Evolutionary conservation across 768 basidiomycete species (phyloP), one percentile per base, ranked within the genome.

Genomic region (Suillus americanus): DNA sequence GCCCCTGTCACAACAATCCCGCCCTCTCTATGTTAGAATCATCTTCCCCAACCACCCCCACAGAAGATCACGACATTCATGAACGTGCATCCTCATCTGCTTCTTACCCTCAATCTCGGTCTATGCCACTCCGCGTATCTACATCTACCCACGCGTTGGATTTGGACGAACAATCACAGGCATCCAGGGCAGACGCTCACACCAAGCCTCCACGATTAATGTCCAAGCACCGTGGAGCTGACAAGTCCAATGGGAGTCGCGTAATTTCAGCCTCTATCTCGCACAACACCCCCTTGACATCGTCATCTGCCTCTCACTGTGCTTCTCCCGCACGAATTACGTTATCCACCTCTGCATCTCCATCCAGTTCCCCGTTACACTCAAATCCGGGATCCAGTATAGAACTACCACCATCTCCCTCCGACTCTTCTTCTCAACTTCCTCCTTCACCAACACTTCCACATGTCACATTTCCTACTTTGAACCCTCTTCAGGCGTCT

Each of bases 381-480:
- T 9, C 16, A 8, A 37, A 43, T 61, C 1, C 7, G 16, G 60
- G 45, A 33, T 56, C 16, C 9, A 35, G 3, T 51, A 28, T 30
- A 35, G 51, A 30, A 38, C 3, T 30, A 25, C 12, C 30, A 2
- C 20, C 51, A 59, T 59, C 60, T 59, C 33, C 60, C n/a, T 61
- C 54, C 13, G 30, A n/a, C 14, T 35, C 55, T 23, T 37, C 55
- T 23, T 14, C 23, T 38, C 35, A 38, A 25, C 55, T 16, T 25
- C 14, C 12, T 25, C 33, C 65, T 7, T 67, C 74, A 64, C 68
- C 73, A 73, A 74, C 66, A 28, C 71, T 71, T n/a, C 50, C 64
- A 25, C 40, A 41, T 33, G 12, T 65, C 60, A 54, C 61, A 23
- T 68, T 63, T 14, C 48, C 68, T 6, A 67, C 68, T 51, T 45